Evolutionary conservation across 164 flowering plant species (phyloP), one percentile per base, ranked within the genome.

Genomic region (Taxillus chinensis): DNA sequence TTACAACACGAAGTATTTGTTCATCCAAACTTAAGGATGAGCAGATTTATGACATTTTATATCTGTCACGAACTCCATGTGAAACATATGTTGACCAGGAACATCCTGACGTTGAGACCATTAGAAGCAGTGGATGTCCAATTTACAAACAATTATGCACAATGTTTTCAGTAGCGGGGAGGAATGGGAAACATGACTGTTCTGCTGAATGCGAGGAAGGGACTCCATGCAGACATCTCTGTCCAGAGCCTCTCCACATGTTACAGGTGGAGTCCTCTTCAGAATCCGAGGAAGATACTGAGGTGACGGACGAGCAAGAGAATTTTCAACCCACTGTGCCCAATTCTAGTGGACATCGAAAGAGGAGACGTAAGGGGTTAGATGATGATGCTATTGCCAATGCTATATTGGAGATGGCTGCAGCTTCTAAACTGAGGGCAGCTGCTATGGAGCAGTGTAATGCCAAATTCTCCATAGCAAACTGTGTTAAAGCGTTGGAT

Each of bases 331-430:
- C 72, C 8, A 10, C 57, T 42, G 37, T 63, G 4, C 65, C 66
- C 37, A 55, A 64, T 39, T 37, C 68, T 16, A 39, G 64, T 8
- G 46, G 43, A 16, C 43, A 15, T 54, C 82, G 78, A 41, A 82
- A 84, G 68, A 76, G 80, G 68, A 79, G 82, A 14, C 80, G 80
- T 3, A 75, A 63, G 52, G 80, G 83, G 13, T 57, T 71, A 14
- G 82, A 80, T 46, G 82, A 80, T 46, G 83, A 73, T 72, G 67
- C 66, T 42, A 77, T 84, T 60, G 80, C 78, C 13, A 76, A 56
- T 54, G 86, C 81, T 16, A 78, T 84, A 65, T 48, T 71, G 70
- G 81, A 82, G 68, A 84, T 84, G 83, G 86, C 83, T 59, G 74
- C 81, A 11, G 78, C 89, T 9, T 74, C 82, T 55, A 84, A 71